Conservation (phyloP, 495 filamentous ascomycete species). For the Neurospora sp. region DNA sequence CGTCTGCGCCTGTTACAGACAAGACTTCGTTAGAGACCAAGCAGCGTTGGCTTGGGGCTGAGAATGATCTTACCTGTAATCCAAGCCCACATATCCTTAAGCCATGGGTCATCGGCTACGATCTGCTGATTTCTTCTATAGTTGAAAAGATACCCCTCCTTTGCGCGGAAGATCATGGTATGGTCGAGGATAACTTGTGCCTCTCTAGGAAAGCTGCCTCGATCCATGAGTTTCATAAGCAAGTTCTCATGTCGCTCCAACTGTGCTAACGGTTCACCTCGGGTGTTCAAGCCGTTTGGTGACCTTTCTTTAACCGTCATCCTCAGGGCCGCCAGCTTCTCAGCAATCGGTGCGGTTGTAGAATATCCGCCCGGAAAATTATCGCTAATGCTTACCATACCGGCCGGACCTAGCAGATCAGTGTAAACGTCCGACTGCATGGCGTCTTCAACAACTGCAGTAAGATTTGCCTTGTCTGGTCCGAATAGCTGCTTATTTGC, state of each 20-base stretch:
- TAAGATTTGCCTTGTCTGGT: constrained; percentile 22
- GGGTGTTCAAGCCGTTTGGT: background rate
- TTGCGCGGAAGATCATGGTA: constrained; percentile 40
- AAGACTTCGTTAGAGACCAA: background rate
- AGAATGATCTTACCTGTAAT: constrained; percentile 45
- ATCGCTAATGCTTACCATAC: background rate
- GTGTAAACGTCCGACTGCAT: constrained; percentile 8
- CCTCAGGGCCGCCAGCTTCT: constrained; percentile 29
- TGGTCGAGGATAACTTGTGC: constrained; percentile 34
- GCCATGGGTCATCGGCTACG: constrained; percentile 58
- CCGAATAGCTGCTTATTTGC: constrained; percentile 37
- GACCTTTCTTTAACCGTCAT: constrained; percentile 15
- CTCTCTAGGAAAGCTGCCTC: constrained; percentile 22
- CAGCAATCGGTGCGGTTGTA: constrained; percentile 14
- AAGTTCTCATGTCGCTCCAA: constrained; percentile 34
- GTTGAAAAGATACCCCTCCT: constrained; percentile 73
- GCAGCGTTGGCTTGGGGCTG: background rate
- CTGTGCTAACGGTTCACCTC: constrained; percentile 24
- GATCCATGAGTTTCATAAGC: constrained; percentile 38
- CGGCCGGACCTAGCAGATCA: background rate
- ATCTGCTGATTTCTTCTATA: constrained; percentile 56
- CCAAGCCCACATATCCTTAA: constrained; percentile 73
- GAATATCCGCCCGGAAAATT: constrained; percentile 20
- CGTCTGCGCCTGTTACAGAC: constrained; percentile 46
- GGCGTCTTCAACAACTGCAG: constrained; percentile 23